Evolutionary conservation across 768 basidiomycete species (phyloP).

Genomic region (Russula ochroleuca): DNA sequence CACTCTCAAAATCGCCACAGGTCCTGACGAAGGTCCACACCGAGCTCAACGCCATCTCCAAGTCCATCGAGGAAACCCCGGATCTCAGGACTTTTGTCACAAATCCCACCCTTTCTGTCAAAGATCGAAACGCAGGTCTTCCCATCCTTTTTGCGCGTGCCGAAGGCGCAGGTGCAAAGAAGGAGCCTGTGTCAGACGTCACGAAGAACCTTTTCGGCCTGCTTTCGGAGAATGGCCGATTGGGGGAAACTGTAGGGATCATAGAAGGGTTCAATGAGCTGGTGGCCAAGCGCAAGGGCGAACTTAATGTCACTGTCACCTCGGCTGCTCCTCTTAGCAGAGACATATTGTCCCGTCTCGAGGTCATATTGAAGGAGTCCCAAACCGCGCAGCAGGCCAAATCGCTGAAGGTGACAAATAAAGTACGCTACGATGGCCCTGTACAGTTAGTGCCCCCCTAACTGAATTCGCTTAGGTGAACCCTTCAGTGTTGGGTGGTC

Average conservation of each 20-base stretch:
- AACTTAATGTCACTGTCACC: conserved; percentile 88
- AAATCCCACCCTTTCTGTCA: conserved; percentile 87
- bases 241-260: conserved; percentile 78
- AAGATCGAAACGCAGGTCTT: conserved; percentile 71
- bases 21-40: conserved; percentile 80
- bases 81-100: conserved; percentile 67
- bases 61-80: conserved; percentile 60
- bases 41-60: conserved; percentile 70
- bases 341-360: conserved; percentile 72
- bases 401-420: conserved; percentile 84
- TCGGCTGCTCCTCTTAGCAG: conserved; percentile 77
- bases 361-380: conserved; percentile 80
- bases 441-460: neutral
- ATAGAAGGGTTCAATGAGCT: conserved; percentile 91
- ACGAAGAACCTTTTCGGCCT: conserved; percentile 90
- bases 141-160: conserved; percentile 60
- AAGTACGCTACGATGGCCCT: conserved; percentile 46
- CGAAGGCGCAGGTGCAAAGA: conserved; percentile 58
- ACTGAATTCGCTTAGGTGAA: conserved; percentile 60
- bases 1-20: conserved; percentile 77
- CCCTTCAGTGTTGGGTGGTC: conserved; percentile 83
- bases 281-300: conserved; percentile 84
- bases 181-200: conserved; percentile 74
- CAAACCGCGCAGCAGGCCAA: conserved; percentile 85
- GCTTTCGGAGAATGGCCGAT: conserved; percentile 89